A percentile compares a stretch with the other conserved stretches of the same genome.
These are phyloP conservation scores for Ceratocystis cubensis DNA, from an alignment of 2,329 filamentous ascomycete genomes.

Conservation along the genomic window DNA sequence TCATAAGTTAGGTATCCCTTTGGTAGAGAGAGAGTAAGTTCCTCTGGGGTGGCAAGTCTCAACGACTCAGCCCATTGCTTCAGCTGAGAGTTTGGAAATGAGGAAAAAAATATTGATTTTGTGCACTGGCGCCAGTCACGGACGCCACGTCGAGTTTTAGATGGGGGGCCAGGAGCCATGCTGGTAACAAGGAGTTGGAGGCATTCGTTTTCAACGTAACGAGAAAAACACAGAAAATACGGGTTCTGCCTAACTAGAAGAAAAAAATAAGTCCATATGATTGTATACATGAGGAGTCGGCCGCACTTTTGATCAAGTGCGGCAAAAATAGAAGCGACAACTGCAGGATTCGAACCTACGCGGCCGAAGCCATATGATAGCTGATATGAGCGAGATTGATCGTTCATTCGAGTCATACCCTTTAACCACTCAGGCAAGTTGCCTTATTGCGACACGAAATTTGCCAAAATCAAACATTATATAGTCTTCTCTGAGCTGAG, in stretches of 20 bases:
- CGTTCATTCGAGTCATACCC: slow-evolving; percentile 21
- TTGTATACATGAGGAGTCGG: neutral
- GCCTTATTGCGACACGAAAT: neutral
- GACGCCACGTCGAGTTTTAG: slow-evolving; percentile 15
- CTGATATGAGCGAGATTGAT: slow-evolving; percentile 6
- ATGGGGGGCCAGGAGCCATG: neutral
- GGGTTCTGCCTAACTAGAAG: neutral
- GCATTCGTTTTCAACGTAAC: neutral
- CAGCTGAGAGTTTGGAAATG: slow-evolving; percentile 8
- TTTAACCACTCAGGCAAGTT: slow-evolving; percentile 21
- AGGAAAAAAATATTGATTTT: slow-evolving; percentile 5
- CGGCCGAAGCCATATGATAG: slow-evolving; percentile 20
- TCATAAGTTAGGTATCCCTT: slow-evolving; percentile 46
- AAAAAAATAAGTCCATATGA: neutral
- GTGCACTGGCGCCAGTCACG: slow-evolving; percentile 17
- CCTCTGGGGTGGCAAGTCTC: neutral
- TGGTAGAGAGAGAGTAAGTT: slow-evolving; percentile 10
- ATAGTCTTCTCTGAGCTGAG: no score
- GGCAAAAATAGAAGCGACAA: slow-evolving; percentile 11
- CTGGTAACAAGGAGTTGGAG: no score
- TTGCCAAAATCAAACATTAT: no score
- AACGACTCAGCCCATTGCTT: slow-evolving; percentile 5
- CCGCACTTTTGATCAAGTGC: neutral
- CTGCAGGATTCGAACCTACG: slow-evolving; percentile 19
- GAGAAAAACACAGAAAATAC: neutral